Evolutionary conservation across 768 basidiomycete genomes (phyloP).

Genomic region (Kwoniella pini): DNA sequence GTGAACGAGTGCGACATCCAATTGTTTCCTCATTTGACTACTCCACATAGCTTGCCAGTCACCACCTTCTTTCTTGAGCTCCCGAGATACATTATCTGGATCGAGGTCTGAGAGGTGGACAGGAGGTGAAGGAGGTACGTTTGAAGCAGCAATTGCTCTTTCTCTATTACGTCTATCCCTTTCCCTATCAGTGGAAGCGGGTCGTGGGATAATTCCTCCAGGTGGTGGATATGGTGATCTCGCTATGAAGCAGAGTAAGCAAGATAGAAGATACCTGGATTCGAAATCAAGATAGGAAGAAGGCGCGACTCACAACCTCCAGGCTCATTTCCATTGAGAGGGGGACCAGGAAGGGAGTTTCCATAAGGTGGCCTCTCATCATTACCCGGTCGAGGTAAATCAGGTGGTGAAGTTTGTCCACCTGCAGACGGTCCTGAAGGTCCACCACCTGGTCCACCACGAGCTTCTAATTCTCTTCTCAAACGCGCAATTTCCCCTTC

Average conservation of each 20-base stretch:
- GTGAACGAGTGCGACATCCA: constrained; percentile 79
- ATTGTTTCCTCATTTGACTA: constrained; percentile 70
- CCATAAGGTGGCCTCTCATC: constrained; percentile 46
- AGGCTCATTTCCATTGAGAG: constrained; percentile 54
- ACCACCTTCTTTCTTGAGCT: constrained; percentile 65
- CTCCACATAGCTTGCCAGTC: constrained; percentile 93
- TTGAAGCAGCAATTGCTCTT: constrained; percentile 20
- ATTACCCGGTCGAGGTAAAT: constrained; percentile 44
- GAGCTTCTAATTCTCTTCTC: constrained; percentile 66
- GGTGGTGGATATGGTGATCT: constrained; percentile 43
- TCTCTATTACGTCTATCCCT: constrained; percentile 42
- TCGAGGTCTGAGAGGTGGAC: constrained; percentile 53
- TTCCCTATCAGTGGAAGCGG: constrained; percentile 42
- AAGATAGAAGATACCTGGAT: neutral
- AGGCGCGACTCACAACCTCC: constrained; percentile 49
- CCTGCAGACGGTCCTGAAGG: constrained; percentile 40
- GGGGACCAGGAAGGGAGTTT: constrained; percentile 48
- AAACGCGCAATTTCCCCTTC: constrained; percentile 79
- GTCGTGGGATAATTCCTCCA: constrained; percentile 13
- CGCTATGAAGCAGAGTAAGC: constrained; percentile 17
- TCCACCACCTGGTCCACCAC: constrained; percentile 23
- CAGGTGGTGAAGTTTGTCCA: constrained; percentile 41
- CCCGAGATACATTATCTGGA: constrained; percentile 54
- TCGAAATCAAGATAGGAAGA: neutral
- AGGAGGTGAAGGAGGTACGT: constrained; percentile 36